Evolutionary conservation across 495 filamentous ascomycete species (phyloP).

Genomic region (Aspergillus saccharolyticus): DNA sequence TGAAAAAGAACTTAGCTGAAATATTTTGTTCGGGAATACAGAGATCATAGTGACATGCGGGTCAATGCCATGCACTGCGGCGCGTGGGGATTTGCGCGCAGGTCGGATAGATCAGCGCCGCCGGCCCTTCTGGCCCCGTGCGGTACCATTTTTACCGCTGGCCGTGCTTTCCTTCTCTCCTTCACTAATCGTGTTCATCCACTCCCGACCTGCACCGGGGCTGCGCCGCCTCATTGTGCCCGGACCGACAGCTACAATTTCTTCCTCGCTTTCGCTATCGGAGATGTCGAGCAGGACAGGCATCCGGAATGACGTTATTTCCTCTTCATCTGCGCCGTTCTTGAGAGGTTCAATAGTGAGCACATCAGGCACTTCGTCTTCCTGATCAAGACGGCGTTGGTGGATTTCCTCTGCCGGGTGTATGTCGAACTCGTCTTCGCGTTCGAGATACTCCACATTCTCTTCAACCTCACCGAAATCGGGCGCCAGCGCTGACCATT

Average conservation of each 20-base stretch:
- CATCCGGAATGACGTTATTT: constrained; percentile 68
- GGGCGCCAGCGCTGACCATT: constrained; percentile 93
- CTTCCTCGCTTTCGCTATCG: constrained; percentile 74
- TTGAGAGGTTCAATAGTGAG: constrained; percentile 67
- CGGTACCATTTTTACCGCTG: constrained; percentile 24
- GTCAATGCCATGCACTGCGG: neutral
- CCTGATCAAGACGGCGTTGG: constrained; percentile 78
- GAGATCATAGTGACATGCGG: neutral
- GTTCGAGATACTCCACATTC: constrained; percentile 92
- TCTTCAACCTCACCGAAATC: constrained; percentile 98
- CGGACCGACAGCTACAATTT: constrained; percentile 77
- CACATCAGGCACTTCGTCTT: constrained; percentile 88
- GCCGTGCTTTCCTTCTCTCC: constrained; percentile 34
- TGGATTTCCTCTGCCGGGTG: constrained; percentile 93
- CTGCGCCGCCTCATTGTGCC: constrained; percentile 79
- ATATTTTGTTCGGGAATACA: neutral
- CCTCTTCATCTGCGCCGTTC: constrained; percentile 45
- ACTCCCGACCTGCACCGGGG: constrained; percentile 50
- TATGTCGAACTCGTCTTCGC: constrained; percentile 96
- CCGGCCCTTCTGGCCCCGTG: constrained; percentile 20
- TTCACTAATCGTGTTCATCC: constrained; percentile 31
- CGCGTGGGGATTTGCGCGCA: neutral
- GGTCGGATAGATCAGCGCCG: constrained; percentile 10
- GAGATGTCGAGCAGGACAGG: constrained; percentile 82
- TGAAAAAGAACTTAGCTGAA: neutral